Conservation (phyloP, 495 filamentous ascomycete genomes). For the Copromyces sp. region DNA sequence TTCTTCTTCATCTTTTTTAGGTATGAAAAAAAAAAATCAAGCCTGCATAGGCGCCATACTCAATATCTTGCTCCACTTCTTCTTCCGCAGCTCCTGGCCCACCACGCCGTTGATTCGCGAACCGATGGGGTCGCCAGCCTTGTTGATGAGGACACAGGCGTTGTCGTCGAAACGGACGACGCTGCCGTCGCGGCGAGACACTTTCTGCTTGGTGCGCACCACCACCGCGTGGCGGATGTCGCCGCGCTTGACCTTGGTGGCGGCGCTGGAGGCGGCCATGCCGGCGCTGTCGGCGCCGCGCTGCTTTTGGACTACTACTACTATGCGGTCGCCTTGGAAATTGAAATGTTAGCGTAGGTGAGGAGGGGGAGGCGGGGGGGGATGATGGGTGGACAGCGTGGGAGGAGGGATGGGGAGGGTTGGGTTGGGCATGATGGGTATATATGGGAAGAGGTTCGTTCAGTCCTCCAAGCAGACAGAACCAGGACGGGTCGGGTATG, state of each 20-base stretch:
- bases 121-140: conserved; percentile 90
- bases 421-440: background rate
- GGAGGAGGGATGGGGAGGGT: background rate
- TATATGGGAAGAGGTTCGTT: background rate
- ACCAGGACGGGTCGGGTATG: too few species aligned
- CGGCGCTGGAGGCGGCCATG: conserved; percentile 49
- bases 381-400: too few species aligned
- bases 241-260: conserved; percentile 89
- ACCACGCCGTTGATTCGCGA: conserved; percentile 86
- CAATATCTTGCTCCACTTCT: conserved; percentile 95
- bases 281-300: conserved; percentile 47
- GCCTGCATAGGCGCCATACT: conserved; percentile 90
- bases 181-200: conserved; percentile 77
- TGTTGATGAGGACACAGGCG: conserved; percentile 95
- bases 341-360: background rate
- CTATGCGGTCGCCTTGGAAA: conserved; percentile 78
- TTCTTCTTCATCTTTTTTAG: background rate
- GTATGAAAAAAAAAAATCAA: conserved; percentile 24
- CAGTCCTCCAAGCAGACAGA: background rate
- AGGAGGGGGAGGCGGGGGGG: background rate
- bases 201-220: conserved; percentile 79
- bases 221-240: conserved; percentile 96
- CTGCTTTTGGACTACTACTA: conserved; percentile 96
- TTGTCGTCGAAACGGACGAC: conserved; percentile 94
- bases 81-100: conserved; percentile 73